A percentile compares a stretch with the other conserved stretches of the same genome.
These are phyloP conservation scores for Mycena crocata DNA, from an alignment of 768 basidiomycete species.

Conservation along the genomic window DNA sequence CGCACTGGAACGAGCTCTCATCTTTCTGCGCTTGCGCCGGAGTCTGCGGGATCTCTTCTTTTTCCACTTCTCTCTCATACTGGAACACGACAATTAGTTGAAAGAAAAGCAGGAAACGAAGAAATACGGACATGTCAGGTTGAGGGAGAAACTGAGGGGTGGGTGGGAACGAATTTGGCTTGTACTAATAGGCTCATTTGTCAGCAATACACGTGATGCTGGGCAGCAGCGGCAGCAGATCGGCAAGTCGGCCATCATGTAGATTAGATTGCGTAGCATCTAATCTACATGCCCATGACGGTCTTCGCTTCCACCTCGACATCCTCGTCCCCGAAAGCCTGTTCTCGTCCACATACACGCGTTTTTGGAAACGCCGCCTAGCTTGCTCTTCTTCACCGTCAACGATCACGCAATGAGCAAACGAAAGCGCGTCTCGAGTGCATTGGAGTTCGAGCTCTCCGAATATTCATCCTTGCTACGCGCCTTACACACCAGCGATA, in stretches of 20 bases:
- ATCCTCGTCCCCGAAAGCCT: too few relatives aligned
- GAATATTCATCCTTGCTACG: slow-evolving; percentile 78
- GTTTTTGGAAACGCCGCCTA: too few relatives aligned
- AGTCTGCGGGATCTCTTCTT: slow-evolving; percentile 95
- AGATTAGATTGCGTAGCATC: too few relatives aligned
- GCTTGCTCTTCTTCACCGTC: too few relatives aligned
- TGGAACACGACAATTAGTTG: slow-evolving; percentile 35
- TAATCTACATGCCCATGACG: too few relatives aligned
- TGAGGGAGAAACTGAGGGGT: slow-evolving; percentile 9
- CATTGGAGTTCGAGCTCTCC: slow-evolving; percentile 71
- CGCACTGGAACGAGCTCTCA: slow-evolving; percentile 94
- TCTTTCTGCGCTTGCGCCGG: slow-evolving; percentile 95
- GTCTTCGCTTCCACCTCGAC: too few relatives aligned
- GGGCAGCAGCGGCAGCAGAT: too few relatives aligned
- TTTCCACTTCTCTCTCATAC: slow-evolving; percentile 98
- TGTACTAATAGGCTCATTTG: neutral
- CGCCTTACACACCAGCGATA: slow-evolving; percentile 66
- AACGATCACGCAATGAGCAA: slow-evolving; percentile 41
- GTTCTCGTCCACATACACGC: too few relatives aligned
- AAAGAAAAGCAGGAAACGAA: neutral
- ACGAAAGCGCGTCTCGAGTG: slow-evolving; percentile 60
- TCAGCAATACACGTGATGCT: too few relatives aligned
- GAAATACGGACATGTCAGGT: slow-evolving; percentile 20
- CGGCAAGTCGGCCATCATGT: too few relatives aligned
- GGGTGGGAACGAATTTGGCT: neutral